Base-by-base conservation (phyloP, 2,329 filamentous ascomycete species). In the Cryphonectria carpinicola region DNA sequence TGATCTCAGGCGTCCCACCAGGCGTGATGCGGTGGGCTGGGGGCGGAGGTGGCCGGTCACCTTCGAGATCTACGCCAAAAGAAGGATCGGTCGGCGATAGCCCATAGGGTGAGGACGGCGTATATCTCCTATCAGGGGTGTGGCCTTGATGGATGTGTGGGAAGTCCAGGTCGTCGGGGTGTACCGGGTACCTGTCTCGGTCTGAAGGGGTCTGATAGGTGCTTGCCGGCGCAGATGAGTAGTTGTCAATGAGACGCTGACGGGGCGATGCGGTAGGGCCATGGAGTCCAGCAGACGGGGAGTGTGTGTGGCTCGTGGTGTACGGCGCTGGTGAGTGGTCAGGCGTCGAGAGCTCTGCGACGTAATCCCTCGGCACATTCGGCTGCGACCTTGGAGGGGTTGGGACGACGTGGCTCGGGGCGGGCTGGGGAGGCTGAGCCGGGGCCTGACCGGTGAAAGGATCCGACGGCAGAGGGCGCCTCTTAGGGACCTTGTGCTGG, bases 401-500 rank as follows among this genome's bases (percentile, higher is more conserved):
- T 73, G 62, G 69, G 17, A 58, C 49, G 17, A 58, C 49, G 41
- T 71, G 65, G 35, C 60, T 63, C 77, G 78, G 67, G 74, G 78
- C 69, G 77, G 75, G 81, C 70, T 76, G 78, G 71, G 74, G 82
- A 75, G 72, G 81, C 74, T 73, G 82, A 58, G 80, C 74, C 25
- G 86, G 82, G 61, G 84, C 78, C 74, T 88, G 85, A 74, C 87
- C 82, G 67, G 87, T 86, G 72, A 92, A 87, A 19, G 94, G 93
- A 78, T 96, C 93, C 1, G 89, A 90, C 0, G 95, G 95, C 54
- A 98, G 82, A 28, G 95, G 95, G 46, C 95, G 88, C 74, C 95
- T 88, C 83, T 95, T 97, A 62, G 97, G 89, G 62, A 89, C 86
- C 37, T 88, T 86, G 74, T 86, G 84, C 75, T 86, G 84, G 65